Evolutionary conservation across 2,329 filamentous ascomycete genomes (phyloP), one percentile per base, ranked within the genome.

Genomic region (Sphaerostilbella broomeana): DNA sequence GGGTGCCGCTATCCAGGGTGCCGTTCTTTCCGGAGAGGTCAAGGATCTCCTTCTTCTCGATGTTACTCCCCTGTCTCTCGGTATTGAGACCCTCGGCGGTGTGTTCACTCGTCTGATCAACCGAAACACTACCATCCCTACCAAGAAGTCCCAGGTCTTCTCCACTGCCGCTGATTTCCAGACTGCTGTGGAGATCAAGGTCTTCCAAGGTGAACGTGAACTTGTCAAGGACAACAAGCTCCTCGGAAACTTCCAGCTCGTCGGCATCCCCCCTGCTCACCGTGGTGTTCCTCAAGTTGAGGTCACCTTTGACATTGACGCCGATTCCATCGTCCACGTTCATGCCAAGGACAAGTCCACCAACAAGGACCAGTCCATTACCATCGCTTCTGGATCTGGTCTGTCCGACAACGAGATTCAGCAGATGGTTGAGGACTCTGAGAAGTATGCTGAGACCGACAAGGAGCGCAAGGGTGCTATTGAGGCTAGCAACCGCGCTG

Each of bases 331-430:
- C 56, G 88, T 97, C 56, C 89, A 95, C 74, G 90, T 97, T 49
- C 85, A 92, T 66, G 90, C 90, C 67, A 95, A 94, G 78, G 90
- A 97, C 73, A 95, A 97, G 84, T 90, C 88, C 55, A 97, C 89
- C 70, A 86, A 87, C 81, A 97, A 95, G 82, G 90, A 97, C 64
- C 90, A 98, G 77, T 95, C 89, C 47, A 97, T 98, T 72, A 97
- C 90, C 63, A 95, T 98, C 64, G 89, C 90, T 41, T 95, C 89
- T 44, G 92, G 90, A 65, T 97, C 90, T 50, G 90, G 92, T 79
- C 84, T 97, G 43, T 95, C 87, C 33, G 89, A 98, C 47, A 67
- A 75, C 41, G 90, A 98, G 75, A 98, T 98, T 52, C 79, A 95
- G 73, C 82, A 79, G 71, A 97, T 98, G 92, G 89, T 98, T 61